These are phyloP conservation scores for Adenanthera pavonina DNA, from an alignment of 306 rosid genomes.

Conservation along the genomic window DNA sequence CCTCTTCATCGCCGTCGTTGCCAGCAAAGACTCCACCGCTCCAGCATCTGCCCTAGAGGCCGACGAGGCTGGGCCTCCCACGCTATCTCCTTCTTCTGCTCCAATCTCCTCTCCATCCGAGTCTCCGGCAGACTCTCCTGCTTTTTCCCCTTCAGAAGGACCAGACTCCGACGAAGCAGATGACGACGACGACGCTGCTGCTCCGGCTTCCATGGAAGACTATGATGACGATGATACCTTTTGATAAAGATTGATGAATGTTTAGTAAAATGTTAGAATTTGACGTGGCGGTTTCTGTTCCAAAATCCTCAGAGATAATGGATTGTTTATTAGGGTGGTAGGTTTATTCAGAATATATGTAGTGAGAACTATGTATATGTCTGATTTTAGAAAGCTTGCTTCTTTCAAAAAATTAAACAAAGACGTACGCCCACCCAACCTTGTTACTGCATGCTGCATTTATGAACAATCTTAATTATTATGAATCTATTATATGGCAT, in stretches of 20 bases:
- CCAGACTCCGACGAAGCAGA: neutral
- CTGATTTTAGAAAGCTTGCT: neutral
- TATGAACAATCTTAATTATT: neutral
- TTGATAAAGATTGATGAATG: neutral
- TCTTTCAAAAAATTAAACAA: neutral
- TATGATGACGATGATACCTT: neutral
- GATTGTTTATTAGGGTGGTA: neutral
- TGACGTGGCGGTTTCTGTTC: neutral
- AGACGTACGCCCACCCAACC: neutral
- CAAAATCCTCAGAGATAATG: neutral
- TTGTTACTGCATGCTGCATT: neutral
- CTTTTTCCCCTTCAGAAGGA: neutral
- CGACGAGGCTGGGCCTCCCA: neutral
- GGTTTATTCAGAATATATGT: neutral
- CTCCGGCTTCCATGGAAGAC: neutral
- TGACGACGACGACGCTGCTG: neutral
- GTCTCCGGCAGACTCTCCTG: neutral
- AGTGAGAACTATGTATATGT: neutral
- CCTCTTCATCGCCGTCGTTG: neutral
- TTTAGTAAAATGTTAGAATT: neutral
- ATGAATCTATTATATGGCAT: neutral
- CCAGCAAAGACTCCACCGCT: neutral
- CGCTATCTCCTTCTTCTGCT: neutral
- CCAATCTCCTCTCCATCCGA: neutral
- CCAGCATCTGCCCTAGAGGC: neutral